Conservation (phyloP, 768 basidiomycete genomes). For the Paxillus rubicundulus region DNA sequence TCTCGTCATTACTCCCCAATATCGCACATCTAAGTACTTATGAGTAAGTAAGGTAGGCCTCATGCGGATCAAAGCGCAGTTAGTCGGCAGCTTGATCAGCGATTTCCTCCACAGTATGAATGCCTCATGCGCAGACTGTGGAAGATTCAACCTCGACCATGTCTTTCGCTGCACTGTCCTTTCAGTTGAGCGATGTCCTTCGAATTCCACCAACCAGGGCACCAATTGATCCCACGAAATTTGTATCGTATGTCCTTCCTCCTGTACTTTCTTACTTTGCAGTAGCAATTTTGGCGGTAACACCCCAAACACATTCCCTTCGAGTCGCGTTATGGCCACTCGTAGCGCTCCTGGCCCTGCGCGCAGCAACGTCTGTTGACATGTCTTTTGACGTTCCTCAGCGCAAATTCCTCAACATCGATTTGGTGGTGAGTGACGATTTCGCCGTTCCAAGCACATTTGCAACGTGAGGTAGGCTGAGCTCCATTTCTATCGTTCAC, state of each 20-base stretch:
- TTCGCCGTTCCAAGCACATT: too few species aligned
- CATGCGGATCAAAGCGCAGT: too few species aligned
- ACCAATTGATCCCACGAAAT: constrained; percentile 32
- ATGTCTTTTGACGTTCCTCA: constrained; percentile 1
- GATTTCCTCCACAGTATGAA: too few species aligned
- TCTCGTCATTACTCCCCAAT: too few species aligned
- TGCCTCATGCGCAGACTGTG: too few species aligned
- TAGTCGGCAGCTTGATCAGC: too few species aligned
- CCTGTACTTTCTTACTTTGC: constrained; percentile 43
- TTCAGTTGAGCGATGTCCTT: constrained; percentile 3
- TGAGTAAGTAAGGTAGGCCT: too few species aligned
- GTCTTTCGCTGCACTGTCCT: background rate
- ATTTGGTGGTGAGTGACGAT: too few species aligned
- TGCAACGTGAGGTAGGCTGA: too few species aligned
- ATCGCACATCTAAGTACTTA: too few species aligned
- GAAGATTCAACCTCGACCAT: background rate
- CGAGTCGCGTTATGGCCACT: constrained; percentile 49
- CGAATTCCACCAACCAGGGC: constrained; percentile 5
- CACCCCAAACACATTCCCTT: constrained; percentile 41
- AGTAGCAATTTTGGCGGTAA: constrained; percentile 47
- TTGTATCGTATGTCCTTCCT: constrained; percentile 40
- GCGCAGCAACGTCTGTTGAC: constrained; percentile 27
- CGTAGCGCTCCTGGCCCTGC: constrained; percentile 41
- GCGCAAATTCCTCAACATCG: too few species aligned
- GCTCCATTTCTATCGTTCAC: too few species aligned